Evolutionary conservation across 805 yeast genomes (phyloP).

Genomic region (Blastobotrys peoriensis): DNA sequence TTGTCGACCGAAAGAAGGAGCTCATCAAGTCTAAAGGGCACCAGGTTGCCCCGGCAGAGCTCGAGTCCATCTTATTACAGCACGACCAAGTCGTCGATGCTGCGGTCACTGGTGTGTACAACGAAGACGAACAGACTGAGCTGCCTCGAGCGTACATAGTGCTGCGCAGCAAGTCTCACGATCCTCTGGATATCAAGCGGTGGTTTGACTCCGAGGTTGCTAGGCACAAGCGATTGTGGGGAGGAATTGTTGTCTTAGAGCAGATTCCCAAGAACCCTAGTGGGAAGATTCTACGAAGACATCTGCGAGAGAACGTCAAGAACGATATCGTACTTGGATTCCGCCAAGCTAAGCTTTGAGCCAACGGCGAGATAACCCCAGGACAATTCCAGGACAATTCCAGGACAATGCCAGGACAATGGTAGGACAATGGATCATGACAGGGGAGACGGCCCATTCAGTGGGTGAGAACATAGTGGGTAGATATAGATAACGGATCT

Average conservation of each 20-base stretch:
- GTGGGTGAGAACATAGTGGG: too few species aligned
- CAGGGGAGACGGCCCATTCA: too few species aligned
- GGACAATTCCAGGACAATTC: too few species aligned
- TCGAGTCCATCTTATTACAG: constrained; percentile 74
- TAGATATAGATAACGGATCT: too few species aligned
- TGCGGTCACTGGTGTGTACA: constrained; percentile 73
- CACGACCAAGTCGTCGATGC: constrained; percentile 77
- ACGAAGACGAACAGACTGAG: constrained; percentile 78
- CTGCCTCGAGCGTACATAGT: constrained; percentile 36
- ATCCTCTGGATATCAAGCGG: constrained; percentile 21
- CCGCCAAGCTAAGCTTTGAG: constrained; percentile 13
- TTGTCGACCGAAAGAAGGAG: constrained; percentile 61
- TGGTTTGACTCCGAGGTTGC: constrained; percentile 35
- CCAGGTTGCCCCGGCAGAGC: constrained; percentile 91
- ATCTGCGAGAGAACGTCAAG: constrained; percentile 52
- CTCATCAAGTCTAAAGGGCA: constrained; percentile 70
- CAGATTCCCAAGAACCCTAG: constrained; percentile 92
- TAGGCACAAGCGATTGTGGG: constrained; percentile 35
- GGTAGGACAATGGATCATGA: too few species aligned
- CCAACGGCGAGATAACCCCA: too few species aligned
- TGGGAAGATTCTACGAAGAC: constrained; percentile 91
- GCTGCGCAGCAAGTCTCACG: constrained; percentile 15
- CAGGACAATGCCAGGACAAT: too few species aligned
- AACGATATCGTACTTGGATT: constrained; percentile 14
- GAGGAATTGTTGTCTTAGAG: constrained; percentile 58